Evolutionary conservation across 2,329 filamentous ascomycete species (phyloP), one percentile per base, ranked within the genome.

Genomic region (Dryadomyces sulphureus): DNA sequence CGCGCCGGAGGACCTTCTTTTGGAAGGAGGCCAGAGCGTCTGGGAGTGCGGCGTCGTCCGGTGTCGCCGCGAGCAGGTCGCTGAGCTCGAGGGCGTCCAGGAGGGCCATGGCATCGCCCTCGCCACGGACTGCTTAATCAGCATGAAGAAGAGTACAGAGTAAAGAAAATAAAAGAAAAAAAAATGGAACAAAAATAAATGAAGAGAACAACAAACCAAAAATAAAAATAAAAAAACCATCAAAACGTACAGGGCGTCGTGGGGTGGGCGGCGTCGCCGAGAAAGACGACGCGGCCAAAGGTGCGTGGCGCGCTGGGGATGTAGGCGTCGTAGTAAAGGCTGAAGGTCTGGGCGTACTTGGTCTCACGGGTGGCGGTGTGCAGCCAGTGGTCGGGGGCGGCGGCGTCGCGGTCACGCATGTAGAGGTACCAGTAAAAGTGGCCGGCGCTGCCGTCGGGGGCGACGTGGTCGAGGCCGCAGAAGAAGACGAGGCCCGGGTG

Each of bases 241-340:
- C n/a, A 30, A 32, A 17, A 60, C 64, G 46, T 57, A 68, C 65
- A 66, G 58, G n/a, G 56, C 14, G 65, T 67, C 61, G 68, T 69
- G 1, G 65, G 61, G 54, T 70, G 68, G 1, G 66, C 67, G 0
- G 68, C 63, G 53, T 72, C 68, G 0, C 67, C 68, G 12, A 69
- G 56, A 2, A 70, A 45, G 2, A 63, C 55, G 2, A 63, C 60
- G 12, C 61, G 58, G 4, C 62, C 57, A 25, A 57, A 54, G 0
- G 59, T 57, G 9, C 5, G 11, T 9, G 65, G 60, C 56, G 59
- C 63, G 46, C 64, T 60, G 21, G 16, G 41, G 24, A 63, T 59
- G 3, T 65, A 48, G 17, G 52, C 54, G 36, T 53, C 53, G 39
- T 49, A 50, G 49, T 47, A 53, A 3, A 41, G 38, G 30, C 38